These are phyloP conservation scores for Microcyclospora tardicrescens DNA, from an alignment of 2,329 filamentous ascomycete genomes.

Conservation along the genomic window DNA sequence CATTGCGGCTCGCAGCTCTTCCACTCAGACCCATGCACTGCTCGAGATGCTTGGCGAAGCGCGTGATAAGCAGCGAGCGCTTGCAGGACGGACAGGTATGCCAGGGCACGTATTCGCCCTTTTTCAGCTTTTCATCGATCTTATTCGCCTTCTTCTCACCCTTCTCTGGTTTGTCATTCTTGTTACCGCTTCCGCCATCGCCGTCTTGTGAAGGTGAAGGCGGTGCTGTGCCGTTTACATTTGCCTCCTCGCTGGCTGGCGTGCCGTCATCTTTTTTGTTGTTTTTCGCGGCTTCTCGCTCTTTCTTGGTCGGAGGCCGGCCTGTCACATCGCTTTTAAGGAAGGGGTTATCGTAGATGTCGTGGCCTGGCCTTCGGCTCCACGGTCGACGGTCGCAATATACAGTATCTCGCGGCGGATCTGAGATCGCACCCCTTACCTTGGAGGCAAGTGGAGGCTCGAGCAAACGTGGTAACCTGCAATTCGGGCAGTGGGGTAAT, in stretches of 20 bases:
- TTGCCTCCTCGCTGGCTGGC: constrained; percentile 31
- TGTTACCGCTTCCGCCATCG: constrained; percentile 12
- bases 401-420: constrained; percentile 34
- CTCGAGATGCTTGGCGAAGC: constrained; percentile 48
- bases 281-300: constrained; percentile 52
- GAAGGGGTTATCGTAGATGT: constrained; percentile 75
- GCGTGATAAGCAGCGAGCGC: constrained; percentile 46
- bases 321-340: constrained; percentile 50
- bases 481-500: constrained; percentile 61
- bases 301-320: constrained; percentile 51
- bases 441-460: constrained; percentile 49
- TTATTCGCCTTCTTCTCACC: constrained; percentile 31
- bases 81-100: constrained; percentile 49
- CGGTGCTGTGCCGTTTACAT: constrained; percentile 22
- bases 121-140: constrained; percentile 34
- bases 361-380: constrained; percentile 61
- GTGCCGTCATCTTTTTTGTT: constrained; percentile 33
- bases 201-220: constrained; percentile 19
- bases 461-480: constrained; percentile 60
- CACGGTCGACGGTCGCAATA: constrained; percentile 73
- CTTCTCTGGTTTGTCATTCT: constrained; percentile 27
- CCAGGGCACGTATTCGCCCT: constrained; percentile 40
- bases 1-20: constrained; percentile 36
- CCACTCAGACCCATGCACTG: constrained; percentile 47
- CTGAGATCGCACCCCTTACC: constrained; percentile 21